These are phyloP conservation scores for Lodderomyces metapsilosis DNA, from an alignment of 1,139 yeast genomes.

Conservation along the genomic window DNA sequence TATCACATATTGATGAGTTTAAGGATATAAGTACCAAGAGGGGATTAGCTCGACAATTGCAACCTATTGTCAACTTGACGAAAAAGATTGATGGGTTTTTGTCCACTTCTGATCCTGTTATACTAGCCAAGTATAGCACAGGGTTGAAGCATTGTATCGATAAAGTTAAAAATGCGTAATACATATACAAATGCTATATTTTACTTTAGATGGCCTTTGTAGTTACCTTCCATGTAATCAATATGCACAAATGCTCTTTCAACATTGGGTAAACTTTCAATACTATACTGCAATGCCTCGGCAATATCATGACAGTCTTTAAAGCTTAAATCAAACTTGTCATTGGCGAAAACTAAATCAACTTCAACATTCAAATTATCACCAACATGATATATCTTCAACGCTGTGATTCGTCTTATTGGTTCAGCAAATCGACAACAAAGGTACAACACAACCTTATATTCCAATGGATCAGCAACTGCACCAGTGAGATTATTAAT, in stretches of 20 bases:
- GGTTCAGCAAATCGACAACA: slow-evolving; percentile 70
- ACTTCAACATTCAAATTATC: slow-evolving; percentile 76
- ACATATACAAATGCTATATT: too few relatives aligned
- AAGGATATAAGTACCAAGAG: background rate
- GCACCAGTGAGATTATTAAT: slow-evolving; percentile 76
- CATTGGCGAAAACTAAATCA: slow-evolving; percentile 60
- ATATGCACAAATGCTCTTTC: slow-evolving; percentile 82
- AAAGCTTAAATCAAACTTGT: slow-evolving; percentile 43
- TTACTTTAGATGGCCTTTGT: slow-evolving; percentile 45
- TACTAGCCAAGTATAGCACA: slow-evolving; percentile 28
- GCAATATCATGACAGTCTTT: slow-evolving; percentile 79
- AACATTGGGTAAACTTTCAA: slow-evolving; percentile 73
- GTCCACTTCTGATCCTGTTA: slow-evolving; percentile 17
- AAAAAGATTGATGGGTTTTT: slow-evolving; percentile 1
- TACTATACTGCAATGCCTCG: slow-evolving; percentile 76
- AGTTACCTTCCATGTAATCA: slow-evolving; percentile 62
- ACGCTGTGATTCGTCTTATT: slow-evolving; percentile 61
- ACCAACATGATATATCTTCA: slow-evolving; percentile 77
- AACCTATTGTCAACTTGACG: background rate
- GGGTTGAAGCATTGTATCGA: slow-evolving; percentile 22
- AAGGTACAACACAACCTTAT: slow-evolving; percentile 64
- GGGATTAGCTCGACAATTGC: background rate
- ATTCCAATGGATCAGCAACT: slow-evolving; percentile 60
- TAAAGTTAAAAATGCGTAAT: background rate
- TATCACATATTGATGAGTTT: background rate